Evolutionary conservation across 2,329 filamentous ascomycete genomes (phyloP).

Genomic region (Penicillium psychrosexuale): DNA sequence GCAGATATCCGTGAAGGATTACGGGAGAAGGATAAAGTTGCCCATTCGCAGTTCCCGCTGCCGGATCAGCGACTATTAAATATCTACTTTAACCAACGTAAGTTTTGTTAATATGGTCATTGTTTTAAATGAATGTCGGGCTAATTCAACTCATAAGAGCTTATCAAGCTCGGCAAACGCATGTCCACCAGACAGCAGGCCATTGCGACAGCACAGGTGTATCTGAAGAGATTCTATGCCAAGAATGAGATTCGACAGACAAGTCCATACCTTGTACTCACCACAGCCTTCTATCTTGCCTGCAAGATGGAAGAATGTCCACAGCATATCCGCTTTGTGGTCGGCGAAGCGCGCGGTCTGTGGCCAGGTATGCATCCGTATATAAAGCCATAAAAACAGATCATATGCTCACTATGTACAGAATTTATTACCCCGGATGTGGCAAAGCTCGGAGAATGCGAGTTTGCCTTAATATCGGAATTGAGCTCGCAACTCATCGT

Average conservation of each 20-base stretch:
- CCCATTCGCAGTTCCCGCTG: slow-evolving; percentile 75
- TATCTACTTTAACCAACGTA: slow-evolving; percentile 90
- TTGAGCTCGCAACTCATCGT: slow-evolving; percentile 86
- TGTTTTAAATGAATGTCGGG: neutral
- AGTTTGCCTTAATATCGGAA: slow-evolving; percentile 88
- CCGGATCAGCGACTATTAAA: slow-evolving; percentile 78
- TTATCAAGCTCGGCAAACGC: slow-evolving; percentile 78
- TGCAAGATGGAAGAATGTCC: slow-evolving; percentile 98
- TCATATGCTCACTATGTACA: slow-evolving; percentile 26
- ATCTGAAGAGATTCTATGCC: slow-evolving; percentile 89
- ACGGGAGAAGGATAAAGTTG: slow-evolving; percentile 69
- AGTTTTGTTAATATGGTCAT: slow-evolving; percentile 30
- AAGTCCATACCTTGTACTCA: slow-evolving; percentile 87
- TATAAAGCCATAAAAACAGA: neutral
- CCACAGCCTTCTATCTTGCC: slow-evolving; percentile 91
- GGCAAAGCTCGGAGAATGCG: slow-evolving; percentile 84
- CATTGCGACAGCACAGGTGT: slow-evolving; percentile 89
- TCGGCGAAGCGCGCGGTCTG: slow-evolving; percentile 77
- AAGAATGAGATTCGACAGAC: slow-evolving; percentile 87
- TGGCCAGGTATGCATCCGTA: slow-evolving; percentile 62
- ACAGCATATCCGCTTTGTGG: slow-evolving; percentile 89
- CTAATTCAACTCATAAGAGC: slow-evolving; percentile 47
- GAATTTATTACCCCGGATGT: slow-evolving; percentile 74
- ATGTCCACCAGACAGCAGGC: slow-evolving; percentile 85
- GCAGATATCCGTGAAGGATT: slow-evolving; percentile 71